Evolutionary conservation across 768 basidiomycete genomes (phyloP).

Genomic region (Boletus patriciae): DNA sequence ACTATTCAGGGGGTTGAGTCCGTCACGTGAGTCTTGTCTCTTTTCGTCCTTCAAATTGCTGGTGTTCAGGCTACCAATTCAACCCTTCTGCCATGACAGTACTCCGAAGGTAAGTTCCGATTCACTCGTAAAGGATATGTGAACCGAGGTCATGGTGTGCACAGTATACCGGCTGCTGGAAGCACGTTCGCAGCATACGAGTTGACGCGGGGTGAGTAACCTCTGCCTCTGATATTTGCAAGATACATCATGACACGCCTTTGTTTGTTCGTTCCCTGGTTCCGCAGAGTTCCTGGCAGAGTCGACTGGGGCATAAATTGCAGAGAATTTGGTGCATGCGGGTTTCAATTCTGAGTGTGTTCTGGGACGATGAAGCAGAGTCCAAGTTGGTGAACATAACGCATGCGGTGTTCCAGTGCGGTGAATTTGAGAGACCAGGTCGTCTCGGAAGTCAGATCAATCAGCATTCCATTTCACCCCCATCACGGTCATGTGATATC

Average conservation of each 20-base stretch:
- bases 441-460: too few species aligned
- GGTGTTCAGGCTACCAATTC: background rate
- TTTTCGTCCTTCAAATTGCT: background rate
- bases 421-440: background rate
- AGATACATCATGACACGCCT: background rate
- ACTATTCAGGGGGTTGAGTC: slow-evolving; percentile 71
- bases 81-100: slow-evolving; percentile 38
- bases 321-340: background rate
- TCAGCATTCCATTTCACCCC: too few species aligned
- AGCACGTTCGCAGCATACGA: slow-evolving; percentile 91
- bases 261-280: background rate
- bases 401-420: background rate
- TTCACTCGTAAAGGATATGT: background rate
- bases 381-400: background rate
- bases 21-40: slow-evolving; percentile 56
- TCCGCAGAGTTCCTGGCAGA: slow-evolving; percentile 26
- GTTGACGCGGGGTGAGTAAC: slow-evolving; percentile 62
- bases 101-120: slow-evolving; percentile 51
- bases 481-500: too few species aligned
- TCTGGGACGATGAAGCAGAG: background rate
- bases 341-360: slow-evolving; percentile 32
- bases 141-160: background rate
- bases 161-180: slow-evolving; percentile 86
- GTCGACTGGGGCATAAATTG: slow-evolving; percentile 21
- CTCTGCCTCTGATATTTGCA: background rate